These are phyloP conservation scores for Taxillus chinensis DNA, from an alignment of 164 flowering plant genomes.

Conservation along the genomic window DNA sequence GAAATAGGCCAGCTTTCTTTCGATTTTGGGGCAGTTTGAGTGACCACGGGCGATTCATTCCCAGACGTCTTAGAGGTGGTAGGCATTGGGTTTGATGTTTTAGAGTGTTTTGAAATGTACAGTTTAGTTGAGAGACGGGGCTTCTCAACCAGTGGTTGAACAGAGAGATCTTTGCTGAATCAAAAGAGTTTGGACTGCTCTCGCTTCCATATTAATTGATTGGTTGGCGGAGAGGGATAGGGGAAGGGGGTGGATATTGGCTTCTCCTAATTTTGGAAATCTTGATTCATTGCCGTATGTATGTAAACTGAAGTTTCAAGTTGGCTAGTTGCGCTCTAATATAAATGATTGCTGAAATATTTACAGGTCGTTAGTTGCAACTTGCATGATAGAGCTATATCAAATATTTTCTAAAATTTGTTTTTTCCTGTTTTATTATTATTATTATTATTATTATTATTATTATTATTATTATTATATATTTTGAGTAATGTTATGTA, in stretches of 20 bases:
- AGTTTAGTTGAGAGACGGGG: conserved; percentile 19
- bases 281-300: conserved; percentile 29
- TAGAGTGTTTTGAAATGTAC: conserved; percentile 37
- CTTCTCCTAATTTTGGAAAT: conserved; percentile 26
- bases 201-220: conserved; percentile 11
- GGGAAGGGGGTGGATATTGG: conserved; percentile 9
- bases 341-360: conserved; percentile 8
- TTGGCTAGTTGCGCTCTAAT: conserved; percentile 11
- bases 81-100: conserved; percentile 30
- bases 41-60: conserved; percentile 56
- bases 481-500: no score
- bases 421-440: no score
- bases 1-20: conserved; percentile 43
- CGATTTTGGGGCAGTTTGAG: conserved; percentile 78
- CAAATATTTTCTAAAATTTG: no score
- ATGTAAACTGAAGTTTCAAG: conserved; percentile 18
- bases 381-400: no score
- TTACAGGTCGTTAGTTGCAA: conserved; percentile 5
- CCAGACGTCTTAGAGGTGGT: conserved; percentile 29
- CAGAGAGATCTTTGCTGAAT: conserved; percentile 8
- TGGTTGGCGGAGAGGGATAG: conserved; percentile 3
- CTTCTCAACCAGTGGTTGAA: conserved; percentile 10
- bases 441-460: no score
- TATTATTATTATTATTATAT: no score
- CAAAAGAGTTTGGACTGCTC: conserved; percentile 11